A percentile compares a stretch with the other conserved stretches of the same genome.
Evolutionary conservation across 495 filamentous ascomycete genomes (phyloP).

Genomic region (Cercophora newfieldiana): DNA sequence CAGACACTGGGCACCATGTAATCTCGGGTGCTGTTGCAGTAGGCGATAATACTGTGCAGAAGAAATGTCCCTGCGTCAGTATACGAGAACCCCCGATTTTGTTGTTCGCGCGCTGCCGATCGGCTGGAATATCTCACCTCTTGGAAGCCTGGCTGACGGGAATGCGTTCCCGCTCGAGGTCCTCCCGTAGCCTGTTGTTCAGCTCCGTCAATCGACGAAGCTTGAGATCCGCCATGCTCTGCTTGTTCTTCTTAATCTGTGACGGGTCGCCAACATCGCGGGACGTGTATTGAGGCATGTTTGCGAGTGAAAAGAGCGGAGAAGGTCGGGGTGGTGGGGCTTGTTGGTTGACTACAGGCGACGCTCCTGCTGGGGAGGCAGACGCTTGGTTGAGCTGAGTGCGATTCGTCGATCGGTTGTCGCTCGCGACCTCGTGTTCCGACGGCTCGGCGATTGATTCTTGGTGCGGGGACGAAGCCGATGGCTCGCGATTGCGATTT

Average conservation of each 20-base stretch:
- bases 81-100: background rate
- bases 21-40: conserved; percentile 94
- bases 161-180: conserved; percentile 90
- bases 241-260: conserved; percentile 93
- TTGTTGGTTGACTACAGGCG: conserved; percentile 27
- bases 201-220: conserved; percentile 93
- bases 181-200: conserved; percentile 90
- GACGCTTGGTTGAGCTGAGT: conserved; percentile 24
- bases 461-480: conserved; percentile 24
- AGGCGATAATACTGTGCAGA: conserved; percentile 77
- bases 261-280: conserved; percentile 60
- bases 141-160: conserved; percentile 91
- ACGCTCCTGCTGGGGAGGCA: conserved; percentile 24
- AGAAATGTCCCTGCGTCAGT: conserved; percentile 17
- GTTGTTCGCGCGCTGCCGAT: background rate
- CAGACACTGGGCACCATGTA: conserved; percentile 98
- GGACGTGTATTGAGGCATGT: conserved; percentile 57
- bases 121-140: conserved; percentile 58
- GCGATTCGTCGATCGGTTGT: conserved; percentile 22
- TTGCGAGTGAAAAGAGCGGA: conserved; percentile 20
- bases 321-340: conserved; percentile 13
- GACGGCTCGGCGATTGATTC: conserved; percentile 19
- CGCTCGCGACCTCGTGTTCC: conserved; percentile 16
- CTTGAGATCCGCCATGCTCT: conserved; percentile 98
- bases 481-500: conserved; percentile 10